Evolutionary conservation across 108 stramenopile species (phyloP).

Genomic region (Stephanodiscus triporus): DNA sequence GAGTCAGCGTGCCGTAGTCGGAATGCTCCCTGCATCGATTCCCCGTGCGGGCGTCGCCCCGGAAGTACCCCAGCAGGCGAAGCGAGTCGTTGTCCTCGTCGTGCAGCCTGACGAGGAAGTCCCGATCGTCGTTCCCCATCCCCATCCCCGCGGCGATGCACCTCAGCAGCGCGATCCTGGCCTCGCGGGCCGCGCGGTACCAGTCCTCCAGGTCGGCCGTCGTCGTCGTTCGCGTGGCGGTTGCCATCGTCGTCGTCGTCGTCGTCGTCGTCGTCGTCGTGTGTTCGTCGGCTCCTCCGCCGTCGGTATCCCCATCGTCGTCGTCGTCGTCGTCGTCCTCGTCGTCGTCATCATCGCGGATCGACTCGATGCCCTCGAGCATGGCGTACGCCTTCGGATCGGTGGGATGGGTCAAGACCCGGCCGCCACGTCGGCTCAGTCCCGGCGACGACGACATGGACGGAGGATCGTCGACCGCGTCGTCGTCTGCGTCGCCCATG

Average conservation of each 20-base stretch:
- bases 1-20: constrained; percentile 73
- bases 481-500: too few species aligned
- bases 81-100: constrained; percentile 55
- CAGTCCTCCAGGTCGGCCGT: constrained; percentile 46
- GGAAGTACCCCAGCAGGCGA: constrained; percentile 57
- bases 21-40: constrained; percentile 81
- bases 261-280: not conserved
- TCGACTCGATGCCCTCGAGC: constrained; percentile 38
- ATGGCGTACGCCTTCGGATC: constrained; percentile 75
- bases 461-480: too few species aligned
- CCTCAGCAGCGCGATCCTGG: constrained; percentile 49
- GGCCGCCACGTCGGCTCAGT: too few species aligned
- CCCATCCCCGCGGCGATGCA: constrained; percentile 63
- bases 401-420: constrained; percentile 62
- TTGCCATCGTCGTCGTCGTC: not conserved
- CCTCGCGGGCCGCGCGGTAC: constrained; percentile 45
- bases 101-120: constrained; percentile 57
- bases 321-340: not conserved
- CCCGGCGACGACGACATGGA: too few species aligned
- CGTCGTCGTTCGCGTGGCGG: not conserved
- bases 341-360: constrained; percentile 4
- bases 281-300: not conserved
- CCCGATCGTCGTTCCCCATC: constrained; percentile 24
- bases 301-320: not conserved
- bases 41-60: constrained; percentile 32